Evolutionary conservation across 2,329 filamentous ascomycete genomes (phyloP).

Genomic region (Didymellaceae sp.): DNA sequence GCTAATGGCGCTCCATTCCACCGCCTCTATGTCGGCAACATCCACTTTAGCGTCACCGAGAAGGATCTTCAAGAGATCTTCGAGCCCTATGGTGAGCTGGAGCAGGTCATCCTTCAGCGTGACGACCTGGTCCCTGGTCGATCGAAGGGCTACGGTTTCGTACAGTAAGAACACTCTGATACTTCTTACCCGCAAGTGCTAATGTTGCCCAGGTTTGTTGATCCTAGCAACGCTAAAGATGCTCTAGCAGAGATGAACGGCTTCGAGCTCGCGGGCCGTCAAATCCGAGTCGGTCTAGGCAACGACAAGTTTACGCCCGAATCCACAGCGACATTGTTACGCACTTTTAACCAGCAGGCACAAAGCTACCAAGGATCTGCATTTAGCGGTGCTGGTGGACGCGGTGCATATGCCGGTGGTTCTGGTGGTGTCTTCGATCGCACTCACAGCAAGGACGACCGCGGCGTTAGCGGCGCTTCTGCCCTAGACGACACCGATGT

Average conservation of each 20-base stretch:
- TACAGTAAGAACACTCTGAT: slow-evolving; percentile 75
- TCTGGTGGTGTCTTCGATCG: slow-evolving; percentile 80
- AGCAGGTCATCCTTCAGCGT: slow-evolving; percentile 97
- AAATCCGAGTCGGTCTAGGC: slow-evolving; percentile 97
- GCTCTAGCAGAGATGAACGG: slow-evolving; percentile 99
- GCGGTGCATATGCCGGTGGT: slow-evolving; percentile 80
- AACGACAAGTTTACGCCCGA: slow-evolving; percentile 99
- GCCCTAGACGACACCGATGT: slow-evolving; percentile 98
- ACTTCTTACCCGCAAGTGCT: slow-evolving; percentile 13
- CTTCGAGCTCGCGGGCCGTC: slow-evolving; percentile 95
- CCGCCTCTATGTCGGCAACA: slow-evolving; percentile 97
- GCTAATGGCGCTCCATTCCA: slow-evolving; percentile 93
- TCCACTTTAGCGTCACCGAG: slow-evolving; percentile 99
- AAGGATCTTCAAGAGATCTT: slow-evolving; percentile 95
- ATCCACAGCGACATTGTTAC: slow-evolving; percentile 88
- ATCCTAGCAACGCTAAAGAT: slow-evolving; percentile 89
- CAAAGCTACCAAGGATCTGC: slow-evolving; percentile 81
- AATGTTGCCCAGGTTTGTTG: slow-evolving; percentile 75
- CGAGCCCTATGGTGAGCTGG: slow-evolving; percentile 95
- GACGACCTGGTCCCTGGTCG: slow-evolving; percentile 72
- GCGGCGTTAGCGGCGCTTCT: slow-evolving; percentile 84
- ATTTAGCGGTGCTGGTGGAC: slow-evolving; percentile 88
- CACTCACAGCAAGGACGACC: slow-evolving; percentile 87
- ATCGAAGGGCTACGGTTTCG: slow-evolving; percentile 90
- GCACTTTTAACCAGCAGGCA: slow-evolving; percentile 77